A percentile compares a stretch with the other conserved stretches of the same genome.
Conservation (phyloP, 805 yeast genomes). For the Yarrowia keelungensis region DNA sequence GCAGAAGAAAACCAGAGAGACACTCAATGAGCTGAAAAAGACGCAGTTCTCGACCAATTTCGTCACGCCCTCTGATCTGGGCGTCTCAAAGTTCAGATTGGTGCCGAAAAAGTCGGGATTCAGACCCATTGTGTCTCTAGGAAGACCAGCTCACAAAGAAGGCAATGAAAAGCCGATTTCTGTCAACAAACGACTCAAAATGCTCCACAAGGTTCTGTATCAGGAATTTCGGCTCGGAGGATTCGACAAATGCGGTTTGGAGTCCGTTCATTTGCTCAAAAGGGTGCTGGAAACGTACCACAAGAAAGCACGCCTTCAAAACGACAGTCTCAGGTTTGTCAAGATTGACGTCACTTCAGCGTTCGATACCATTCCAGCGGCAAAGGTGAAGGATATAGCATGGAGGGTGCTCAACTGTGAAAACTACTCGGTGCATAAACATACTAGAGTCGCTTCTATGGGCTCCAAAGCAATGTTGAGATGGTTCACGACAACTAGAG, state of each 20-base stretch:
- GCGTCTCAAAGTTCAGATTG: constrained; percentile 28
- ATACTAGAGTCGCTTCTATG: not conserved
- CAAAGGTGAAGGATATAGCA: not conserved
- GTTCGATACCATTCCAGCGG: constrained; percentile 21
- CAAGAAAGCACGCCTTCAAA: no score
- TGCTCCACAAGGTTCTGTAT: constrained; percentile 4
- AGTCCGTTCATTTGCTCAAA: not conserved
- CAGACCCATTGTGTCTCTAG: constrained; percentile 23
- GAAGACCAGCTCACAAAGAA: not conserved
- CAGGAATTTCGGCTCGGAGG: not conserved
- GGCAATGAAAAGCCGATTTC: not conserved
- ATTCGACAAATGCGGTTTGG: not conserved
- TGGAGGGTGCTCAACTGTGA: not conserved
- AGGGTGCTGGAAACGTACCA: not conserved
- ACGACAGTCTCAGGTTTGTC: constrained; percentile 14
- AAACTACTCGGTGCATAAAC: not conserved
- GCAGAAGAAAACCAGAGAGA: not conserved
- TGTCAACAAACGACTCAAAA: not conserved
- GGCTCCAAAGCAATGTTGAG: not conserved
- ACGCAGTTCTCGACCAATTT: not conserved
- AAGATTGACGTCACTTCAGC: constrained; percentile 24
- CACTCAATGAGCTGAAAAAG: not conserved
- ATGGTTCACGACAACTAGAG: not conserved
- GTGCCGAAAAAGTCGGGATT: constrained; percentile 18
- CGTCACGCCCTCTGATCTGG: not conserved